Evolutionary conservation across 2,329 filamentous ascomycete genomes (phyloP).

Genomic region (Pseudogymnoascus sp.): DNA sequence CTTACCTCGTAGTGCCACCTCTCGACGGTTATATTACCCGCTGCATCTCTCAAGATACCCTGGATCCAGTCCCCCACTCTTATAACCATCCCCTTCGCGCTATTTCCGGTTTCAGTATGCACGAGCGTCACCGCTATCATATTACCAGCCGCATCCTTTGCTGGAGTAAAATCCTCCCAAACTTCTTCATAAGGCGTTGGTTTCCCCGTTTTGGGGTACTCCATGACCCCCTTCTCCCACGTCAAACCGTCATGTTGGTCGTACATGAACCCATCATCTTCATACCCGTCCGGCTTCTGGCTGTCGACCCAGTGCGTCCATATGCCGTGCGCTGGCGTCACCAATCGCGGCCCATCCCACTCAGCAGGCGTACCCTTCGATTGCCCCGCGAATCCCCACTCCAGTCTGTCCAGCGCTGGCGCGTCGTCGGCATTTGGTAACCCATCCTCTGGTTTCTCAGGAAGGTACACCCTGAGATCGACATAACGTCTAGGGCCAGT

Average conservation of each 20-base stretch:
- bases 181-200: constrained; percentile 24
- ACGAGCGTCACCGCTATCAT: constrained; percentile 12
- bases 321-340: constrained; percentile 13
- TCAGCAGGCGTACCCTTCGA: constrained; percentile 6
- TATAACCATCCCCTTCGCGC: constrained; percentile 16
- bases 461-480: constrained; percentile 18
- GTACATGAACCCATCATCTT: constrained; percentile 24
- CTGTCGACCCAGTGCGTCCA: constrained; percentile 16
- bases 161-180: constrained; percentile 20
- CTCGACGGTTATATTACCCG: constrained; percentile 14
- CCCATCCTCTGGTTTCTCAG: constrained; percentile 11
- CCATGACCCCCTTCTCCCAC: constrained; percentile 21
- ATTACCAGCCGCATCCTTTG: background rate
- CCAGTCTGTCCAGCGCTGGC: constrained; percentile 12
- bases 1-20: constrained; percentile 14
- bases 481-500: constrained; percentile 18
- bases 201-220: constrained; percentile 18
- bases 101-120: background rate
- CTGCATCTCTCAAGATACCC: constrained; percentile 17
- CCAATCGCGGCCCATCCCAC: background rate
- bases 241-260: constrained; percentile 19
- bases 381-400: constrained; percentile 23
- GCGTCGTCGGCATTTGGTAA: constrained; percentile 7
- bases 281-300: constrained; percentile 17
- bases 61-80: constrained; percentile 21